phyloP scores from a whole-genome alignment of 768 basidiomycete genomes.

The Mrakia gelida region DNA sequence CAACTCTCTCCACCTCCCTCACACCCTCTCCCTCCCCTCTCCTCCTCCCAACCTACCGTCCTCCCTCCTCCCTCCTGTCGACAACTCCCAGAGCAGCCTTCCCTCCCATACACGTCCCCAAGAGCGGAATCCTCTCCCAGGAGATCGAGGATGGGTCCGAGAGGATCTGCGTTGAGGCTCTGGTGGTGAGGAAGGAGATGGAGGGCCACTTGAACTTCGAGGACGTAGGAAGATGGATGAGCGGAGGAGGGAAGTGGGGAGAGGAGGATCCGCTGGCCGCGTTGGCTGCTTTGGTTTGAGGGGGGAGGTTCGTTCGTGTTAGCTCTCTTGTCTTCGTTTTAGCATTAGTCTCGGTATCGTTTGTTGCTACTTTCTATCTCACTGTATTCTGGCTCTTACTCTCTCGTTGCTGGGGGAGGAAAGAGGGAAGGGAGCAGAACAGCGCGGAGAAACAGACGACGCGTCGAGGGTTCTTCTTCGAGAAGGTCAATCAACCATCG shows the following conservation, averaged over 20 bases:
- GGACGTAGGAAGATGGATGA: conserved; percentile 24
- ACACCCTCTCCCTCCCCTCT: conserved; percentile 17
- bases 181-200: conserved; percentile 32
- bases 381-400: too few species aligned
- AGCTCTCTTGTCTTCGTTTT: neutral
- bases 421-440: too few species aligned
- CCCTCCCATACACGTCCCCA: neutral
- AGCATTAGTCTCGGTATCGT: too few species aligned
- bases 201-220: conserved; percentile 23
- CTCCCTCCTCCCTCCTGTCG: conserved; percentile 18
- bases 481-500: too few species aligned
- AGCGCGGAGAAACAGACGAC: too few species aligned
- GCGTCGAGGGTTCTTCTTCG: too few species aligned
- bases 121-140: neutral
- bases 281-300: neutral
- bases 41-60: conserved; percentile 21
- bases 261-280: too few species aligned
- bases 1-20: neutral
- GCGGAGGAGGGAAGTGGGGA: neutral
- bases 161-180: conserved; percentile 28
- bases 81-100: conserved; percentile 9
- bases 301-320: neutral
- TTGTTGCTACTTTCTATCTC: too few species aligned
- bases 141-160: conserved; percentile 27
- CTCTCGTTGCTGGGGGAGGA: too few species aligned